Conservation (phyloP, 805 yeast genomes). For the Kuraishia capsulata region DNA sequence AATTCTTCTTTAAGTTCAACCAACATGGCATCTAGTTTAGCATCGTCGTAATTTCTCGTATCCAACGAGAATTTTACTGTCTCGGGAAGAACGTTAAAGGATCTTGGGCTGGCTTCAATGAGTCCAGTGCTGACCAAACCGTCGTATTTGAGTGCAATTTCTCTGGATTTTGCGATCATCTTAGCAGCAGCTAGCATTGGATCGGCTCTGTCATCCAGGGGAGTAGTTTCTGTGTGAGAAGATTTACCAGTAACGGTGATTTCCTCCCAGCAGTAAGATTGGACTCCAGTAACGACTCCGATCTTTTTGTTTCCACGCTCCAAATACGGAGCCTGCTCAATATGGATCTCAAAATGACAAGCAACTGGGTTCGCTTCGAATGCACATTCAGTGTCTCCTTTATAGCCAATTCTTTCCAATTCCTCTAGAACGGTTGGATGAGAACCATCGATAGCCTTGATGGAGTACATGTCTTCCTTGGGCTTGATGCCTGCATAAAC, state of each 20-base stretch:
- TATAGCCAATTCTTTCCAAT: conserved; percentile 51
- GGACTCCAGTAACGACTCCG: conserved; percentile 61
- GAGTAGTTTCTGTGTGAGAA: conserved; percentile 69
- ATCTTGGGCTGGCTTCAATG: conserved; percentile 45
- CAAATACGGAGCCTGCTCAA: conserved; percentile 68
- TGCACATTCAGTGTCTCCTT: conserved; percentile 41
- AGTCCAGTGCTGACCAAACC: conserved; percentile 57
- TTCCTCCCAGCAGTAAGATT: conserved; percentile 55
- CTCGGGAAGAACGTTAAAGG: conserved; percentile 61
- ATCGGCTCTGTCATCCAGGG: conserved; percentile 50
- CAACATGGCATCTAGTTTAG: conserved; percentile 24
- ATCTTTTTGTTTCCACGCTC: conserved; percentile 46
- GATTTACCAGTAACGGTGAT: conserved; percentile 50
- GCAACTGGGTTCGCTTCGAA: conserved; percentile 44
- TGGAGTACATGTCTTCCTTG: conserved; percentile 38
- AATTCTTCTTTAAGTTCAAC: conserved; percentile 22
- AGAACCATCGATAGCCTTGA: conserved; percentile 41
- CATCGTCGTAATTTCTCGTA: conserved; percentile 45
- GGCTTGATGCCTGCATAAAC: conserved; percentile 52
- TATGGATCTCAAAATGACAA: conserved; percentile 67
- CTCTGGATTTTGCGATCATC: conserved; percentile 46
- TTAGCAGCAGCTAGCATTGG: conserved; percentile 50
- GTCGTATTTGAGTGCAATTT: conserved; percentile 38
- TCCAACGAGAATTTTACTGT: conserved; percentile 53
- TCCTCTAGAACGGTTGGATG: conserved; percentile 45